Evolutionary conservation across 139 green algal genomes (phyloP).

Genomic region (Deuterostichococcus epilithicus): DNA sequence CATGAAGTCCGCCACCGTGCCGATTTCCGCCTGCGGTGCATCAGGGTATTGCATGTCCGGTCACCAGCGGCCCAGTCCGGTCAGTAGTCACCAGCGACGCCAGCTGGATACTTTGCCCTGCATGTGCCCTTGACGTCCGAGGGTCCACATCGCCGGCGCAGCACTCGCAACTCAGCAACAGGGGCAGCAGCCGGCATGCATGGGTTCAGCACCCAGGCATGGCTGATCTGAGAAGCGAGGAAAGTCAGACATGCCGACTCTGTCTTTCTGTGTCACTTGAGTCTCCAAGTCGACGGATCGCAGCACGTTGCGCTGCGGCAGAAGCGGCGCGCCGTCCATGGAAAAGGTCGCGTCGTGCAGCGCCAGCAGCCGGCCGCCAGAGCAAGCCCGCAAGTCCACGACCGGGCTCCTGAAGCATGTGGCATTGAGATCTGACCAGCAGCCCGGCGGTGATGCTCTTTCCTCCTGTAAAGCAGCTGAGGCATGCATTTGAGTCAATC

Average conservation of each 20-base stretch:
- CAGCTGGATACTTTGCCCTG: too few relatives aligned
- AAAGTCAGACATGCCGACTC: too few relatives aligned
- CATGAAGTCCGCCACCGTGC: not conserved
- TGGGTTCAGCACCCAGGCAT: too few relatives aligned
- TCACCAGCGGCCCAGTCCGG: not conserved
- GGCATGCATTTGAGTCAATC: too few relatives aligned
- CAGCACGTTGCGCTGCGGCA: constrained; percentile 1
- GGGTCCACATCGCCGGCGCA: too few relatives aligned
- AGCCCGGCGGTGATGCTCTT: too few relatives aligned
- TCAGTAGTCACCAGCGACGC: not conserved
- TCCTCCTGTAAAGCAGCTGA: too few relatives aligned
- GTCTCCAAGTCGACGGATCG: not conserved
- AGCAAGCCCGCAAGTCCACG: not conserved
- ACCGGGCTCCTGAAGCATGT: not conserved
- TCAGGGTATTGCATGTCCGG: not conserved
- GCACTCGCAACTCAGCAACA: too few relatives aligned
- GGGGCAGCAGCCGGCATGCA: too few relatives aligned
- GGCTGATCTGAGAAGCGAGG: too few relatives aligned
- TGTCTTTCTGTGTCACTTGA: not conserved
- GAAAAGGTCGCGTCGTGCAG: not conserved
- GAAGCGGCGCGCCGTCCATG: not conserved
- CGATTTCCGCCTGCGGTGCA: not conserved
- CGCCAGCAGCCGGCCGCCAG: not conserved
- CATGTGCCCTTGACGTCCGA: too few relatives aligned
- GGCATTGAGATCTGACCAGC: not conserved